A percentile compares a stretch with the other conserved stretches of the same genome.
Evolutionary conservation across 352 stramenopile genomes (phyloP).

Genomic region (Phytophthora pisi): DNA sequence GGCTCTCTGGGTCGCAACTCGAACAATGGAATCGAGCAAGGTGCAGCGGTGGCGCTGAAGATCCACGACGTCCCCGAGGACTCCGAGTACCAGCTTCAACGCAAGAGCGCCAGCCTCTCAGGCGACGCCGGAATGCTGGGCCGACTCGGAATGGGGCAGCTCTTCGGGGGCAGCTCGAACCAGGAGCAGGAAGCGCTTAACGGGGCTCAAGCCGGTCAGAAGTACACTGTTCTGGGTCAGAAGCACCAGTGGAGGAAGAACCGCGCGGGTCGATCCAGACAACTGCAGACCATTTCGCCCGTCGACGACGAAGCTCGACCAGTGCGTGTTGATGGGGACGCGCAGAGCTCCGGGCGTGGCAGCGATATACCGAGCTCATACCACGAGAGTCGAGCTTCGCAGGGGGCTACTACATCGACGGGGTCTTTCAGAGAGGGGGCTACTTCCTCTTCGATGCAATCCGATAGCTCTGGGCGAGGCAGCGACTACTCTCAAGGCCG

Average conservation of each 20-base stretch:
- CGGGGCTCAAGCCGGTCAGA: conserved; percentile 21
- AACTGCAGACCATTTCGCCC: conserved; percentile 48
- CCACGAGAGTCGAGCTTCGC: conserved; percentile 15
- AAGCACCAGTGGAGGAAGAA: conserved; percentile 69
- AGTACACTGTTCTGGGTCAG: conserved; percentile 62
- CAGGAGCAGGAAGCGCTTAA: conserved; percentile 36
- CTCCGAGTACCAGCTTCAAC: conserved; percentile 31
- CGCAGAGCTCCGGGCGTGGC: conserved; percentile 25
- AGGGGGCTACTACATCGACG: conserved; percentile 5
- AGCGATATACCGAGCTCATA: conserved; percentile 20
- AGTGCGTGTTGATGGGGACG: conserved; percentile 10
- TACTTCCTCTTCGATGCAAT: conserved; percentile 14
- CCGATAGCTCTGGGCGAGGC: conserved; percentile 19
- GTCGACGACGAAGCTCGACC: conserved; percentile 37
- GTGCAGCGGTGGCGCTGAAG: conserved; percentile 32
- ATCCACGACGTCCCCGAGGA: conserved; percentile 35
- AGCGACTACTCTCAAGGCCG: conserved; percentile 27
- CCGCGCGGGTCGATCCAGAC: conserved; percentile 42
- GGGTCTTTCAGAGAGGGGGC: conserved; percentile 17
- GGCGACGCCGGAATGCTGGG: conserved; percentile 21
- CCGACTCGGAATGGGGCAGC: conserved; percentile 29
- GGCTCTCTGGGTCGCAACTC: conserved; percentile 15
- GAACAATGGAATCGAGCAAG: conserved; percentile 21
- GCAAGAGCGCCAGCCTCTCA: conserved; percentile 25
- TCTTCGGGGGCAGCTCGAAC: conserved; percentile 43